phyloP scores from a whole-genome alignment of 306 rosid genomes.

The Geum urbanum region DNA sequence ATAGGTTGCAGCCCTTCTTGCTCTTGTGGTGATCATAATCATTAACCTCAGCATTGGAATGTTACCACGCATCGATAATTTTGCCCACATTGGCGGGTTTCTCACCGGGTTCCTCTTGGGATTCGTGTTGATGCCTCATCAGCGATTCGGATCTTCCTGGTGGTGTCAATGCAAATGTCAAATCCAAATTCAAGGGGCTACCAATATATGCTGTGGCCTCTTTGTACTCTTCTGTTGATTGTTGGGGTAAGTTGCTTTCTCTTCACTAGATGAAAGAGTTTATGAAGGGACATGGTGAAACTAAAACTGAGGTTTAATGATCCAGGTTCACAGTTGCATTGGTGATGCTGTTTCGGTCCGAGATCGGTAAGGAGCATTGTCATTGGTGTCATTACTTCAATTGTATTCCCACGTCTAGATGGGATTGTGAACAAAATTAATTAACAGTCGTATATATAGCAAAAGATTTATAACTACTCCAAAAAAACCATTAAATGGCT shows the following conservation, averaged over 20 bases:
- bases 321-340: constrained; percentile 53
- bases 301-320: neutral
- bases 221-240: constrained; percentile 47
- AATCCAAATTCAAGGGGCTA: constrained; percentile 62
- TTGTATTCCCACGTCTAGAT: too few relatives aligned
- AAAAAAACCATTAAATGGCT: neutral
- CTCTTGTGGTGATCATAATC: constrained; percentile 56
- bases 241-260: constrained; percentile 52
- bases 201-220: constrained; percentile 64
- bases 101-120: constrained; percentile 70
- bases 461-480: too few relatives aligned
- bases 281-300: neutral
- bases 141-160: constrained; percentile 56
- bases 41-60: constrained; percentile 81
- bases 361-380: constrained; percentile 58
- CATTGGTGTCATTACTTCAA: constrained; percentile 71
- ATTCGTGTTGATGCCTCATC: constrained; percentile 70
- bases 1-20: constrained; percentile 65
- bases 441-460: too few relatives aligned
- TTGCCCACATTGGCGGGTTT: constrained; percentile 89
- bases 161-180: constrained; percentile 30
- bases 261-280: neutral
- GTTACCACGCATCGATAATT: constrained; percentile 73
- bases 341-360: constrained; percentile 58
- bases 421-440: too few relatives aligned